Percentiles rank a stretch among this genome's conserved stretches.
These are phyloP conservation scores for Begonia loranthoides DNA, from an alignment of 306 rosid species.

Conservation along the genomic window DNA sequence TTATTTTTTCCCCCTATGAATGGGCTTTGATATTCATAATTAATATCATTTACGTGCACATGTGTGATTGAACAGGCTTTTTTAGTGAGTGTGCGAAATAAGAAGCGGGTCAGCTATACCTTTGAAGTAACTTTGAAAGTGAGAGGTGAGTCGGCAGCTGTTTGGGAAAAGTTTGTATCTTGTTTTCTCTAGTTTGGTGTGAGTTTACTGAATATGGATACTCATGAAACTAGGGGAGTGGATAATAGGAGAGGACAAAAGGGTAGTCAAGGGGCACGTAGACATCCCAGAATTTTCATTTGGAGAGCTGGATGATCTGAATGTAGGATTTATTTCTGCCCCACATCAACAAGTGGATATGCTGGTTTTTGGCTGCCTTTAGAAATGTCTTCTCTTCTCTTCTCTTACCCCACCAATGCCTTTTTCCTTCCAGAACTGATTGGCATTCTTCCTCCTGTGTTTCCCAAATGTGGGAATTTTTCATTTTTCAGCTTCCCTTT, in stretches of 20 bases:
- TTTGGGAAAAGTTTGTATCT: not conserved
- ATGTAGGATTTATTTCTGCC: constrained; percentile 27
- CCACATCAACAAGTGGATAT: no score
- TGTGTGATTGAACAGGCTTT: constrained; percentile 47
- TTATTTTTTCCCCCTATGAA: no score
- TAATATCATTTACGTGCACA: constrained; percentile 1
- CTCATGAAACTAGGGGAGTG: constrained; percentile 55
- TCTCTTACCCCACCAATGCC: no score
- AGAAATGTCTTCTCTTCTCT: no score
- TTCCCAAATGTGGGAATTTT: not conserved
- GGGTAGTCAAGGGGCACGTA: constrained; percentile 34
- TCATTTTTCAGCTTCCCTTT: not conserved
- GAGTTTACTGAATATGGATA: constrained; percentile 3
- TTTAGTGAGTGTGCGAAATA: constrained; percentile 70
- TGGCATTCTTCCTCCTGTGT: not conserved
- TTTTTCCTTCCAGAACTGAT: no score
- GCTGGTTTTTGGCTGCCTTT: no score
- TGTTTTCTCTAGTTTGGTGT: not conserved
- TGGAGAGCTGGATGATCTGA: constrained; percentile 81
- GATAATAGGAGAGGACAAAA: constrained; percentile 48
- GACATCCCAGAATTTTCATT: constrained; percentile 65
- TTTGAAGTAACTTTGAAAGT: constrained; percentile 59
- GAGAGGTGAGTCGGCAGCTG: constrained; percentile 26
- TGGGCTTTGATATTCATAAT: no score
- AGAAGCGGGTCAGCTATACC: constrained; percentile 72